Conservation (phyloP, 768 basidiomycete species). For the Phylloporus scabripes region DNA sequence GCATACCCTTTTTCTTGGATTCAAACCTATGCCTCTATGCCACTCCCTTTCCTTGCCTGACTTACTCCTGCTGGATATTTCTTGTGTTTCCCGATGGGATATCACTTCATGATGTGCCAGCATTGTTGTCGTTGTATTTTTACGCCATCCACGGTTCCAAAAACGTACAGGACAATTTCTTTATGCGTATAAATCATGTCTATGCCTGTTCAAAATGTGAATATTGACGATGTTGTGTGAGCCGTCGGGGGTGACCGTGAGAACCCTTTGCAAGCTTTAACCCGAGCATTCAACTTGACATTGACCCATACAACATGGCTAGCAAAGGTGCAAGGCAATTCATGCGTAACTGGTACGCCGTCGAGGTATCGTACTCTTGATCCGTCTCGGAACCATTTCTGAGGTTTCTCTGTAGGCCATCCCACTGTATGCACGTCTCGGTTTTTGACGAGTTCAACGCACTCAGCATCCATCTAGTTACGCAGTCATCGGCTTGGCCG, state of each 20-base stretch:
- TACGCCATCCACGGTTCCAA: constrained; percentile 17
- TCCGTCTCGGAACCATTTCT: neutral
- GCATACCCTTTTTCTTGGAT: constrained; percentile 7
- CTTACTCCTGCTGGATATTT: constrained; percentile 14
- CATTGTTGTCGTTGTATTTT: constrained; percentile 28
- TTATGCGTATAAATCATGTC: constrained; percentile 24
- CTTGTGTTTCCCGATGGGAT: constrained; percentile 4
- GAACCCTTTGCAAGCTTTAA: constrained; percentile 4
- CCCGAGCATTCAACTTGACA: neutral
- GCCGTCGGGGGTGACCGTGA: constrained; percentile 19
- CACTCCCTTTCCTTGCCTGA: constrained; percentile 4
- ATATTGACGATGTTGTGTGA: neutral
- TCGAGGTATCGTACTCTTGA: constrained; percentile 33
- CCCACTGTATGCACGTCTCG: constrained; percentile 38
- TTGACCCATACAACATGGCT: constrained; percentile 19
- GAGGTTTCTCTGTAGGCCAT: constrained; percentile 35
- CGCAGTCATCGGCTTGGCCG: constrained; percentile 44
- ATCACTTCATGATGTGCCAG: constrained; percentile 22
- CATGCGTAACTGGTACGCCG: constrained; percentile 41
- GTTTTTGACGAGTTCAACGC: constrained; percentile 1
- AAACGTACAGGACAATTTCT: constrained; percentile 22
- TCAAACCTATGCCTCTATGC: constrained; percentile 21
- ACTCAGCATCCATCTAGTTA: constrained; percentile 33
- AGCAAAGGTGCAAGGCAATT: constrained; percentile 22
- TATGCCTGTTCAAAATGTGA: constrained; percentile 12